Evolutionary conservation across 2,329 filamentous ascomycete genomes (phyloP).

Genomic region (Sporothrix humicola): DNA sequence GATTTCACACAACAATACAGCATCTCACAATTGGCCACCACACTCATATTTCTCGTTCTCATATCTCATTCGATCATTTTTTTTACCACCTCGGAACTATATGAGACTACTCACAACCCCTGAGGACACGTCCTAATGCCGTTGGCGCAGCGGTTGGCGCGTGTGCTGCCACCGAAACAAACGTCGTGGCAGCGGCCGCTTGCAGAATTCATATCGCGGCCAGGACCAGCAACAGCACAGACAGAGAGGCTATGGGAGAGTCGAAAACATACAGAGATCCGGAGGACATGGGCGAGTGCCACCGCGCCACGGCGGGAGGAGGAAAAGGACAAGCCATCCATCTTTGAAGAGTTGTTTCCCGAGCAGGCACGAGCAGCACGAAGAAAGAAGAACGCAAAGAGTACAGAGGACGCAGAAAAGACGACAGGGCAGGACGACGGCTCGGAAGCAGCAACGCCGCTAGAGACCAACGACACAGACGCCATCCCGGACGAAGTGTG

Average conservation of each 20-base stretch:
- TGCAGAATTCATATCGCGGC: neutral
- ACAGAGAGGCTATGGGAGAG: too few relatives aligned
- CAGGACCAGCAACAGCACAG: neutral
- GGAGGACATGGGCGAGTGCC: neutral
- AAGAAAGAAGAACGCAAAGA: neutral
- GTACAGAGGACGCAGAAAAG: neutral
- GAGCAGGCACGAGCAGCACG: conserved; percentile 12
- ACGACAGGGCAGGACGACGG: too few relatives aligned
- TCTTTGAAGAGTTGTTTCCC: conserved; percentile 37
- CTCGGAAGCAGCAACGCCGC: neutral
- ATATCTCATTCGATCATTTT: neutral
- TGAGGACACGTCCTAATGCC: conserved; percentile 18
- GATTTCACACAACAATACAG: neutral
- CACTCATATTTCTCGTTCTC: neutral
- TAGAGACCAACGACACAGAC: neutral
- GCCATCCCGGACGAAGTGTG: conserved; percentile 30
- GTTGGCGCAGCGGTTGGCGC: conserved; percentile 27
- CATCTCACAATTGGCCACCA: neutral
- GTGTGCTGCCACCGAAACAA: conserved; percentile 19
- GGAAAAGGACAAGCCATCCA: conserved; percentile 26
- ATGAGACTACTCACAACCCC: neutral
- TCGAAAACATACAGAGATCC: neutral
- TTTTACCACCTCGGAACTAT: neutral
- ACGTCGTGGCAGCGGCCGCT: neutral
- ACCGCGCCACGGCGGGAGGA: neutral